Evolutionary conservation across 768 basidiomycete genomes (phyloP).

Genomic region (Panaeolus cyanescens): DNA sequence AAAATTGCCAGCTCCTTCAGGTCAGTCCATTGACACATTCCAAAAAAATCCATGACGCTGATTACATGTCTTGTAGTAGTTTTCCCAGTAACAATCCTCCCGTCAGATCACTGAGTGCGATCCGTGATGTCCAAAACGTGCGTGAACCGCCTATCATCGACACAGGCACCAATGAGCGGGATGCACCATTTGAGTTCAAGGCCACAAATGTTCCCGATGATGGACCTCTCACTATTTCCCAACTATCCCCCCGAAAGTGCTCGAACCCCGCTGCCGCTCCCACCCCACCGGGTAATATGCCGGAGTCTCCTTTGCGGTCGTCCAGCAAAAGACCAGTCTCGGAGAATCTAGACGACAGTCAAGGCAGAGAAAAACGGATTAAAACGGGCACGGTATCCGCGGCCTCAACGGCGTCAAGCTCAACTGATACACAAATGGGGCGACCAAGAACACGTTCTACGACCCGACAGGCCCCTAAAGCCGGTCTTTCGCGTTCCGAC

Average conservation of each 20-base stretch:
- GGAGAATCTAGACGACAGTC: background rate
- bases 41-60: background rate
- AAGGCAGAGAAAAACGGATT: slow-evolving; percentile 3
- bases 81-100: background rate
- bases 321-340: background rate
- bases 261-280: background rate
- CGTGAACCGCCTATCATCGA: slow-evolving; percentile 2
- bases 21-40: slow-evolving; percentile 33
- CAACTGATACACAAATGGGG: background rate
- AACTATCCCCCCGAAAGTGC: slow-evolving; percentile 47
- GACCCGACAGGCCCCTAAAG: background rate
- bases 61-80: slow-evolving; percentile 13
- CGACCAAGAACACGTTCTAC: background rate
- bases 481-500: background rate
- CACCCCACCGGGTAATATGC: slow-evolving; percentile 1
- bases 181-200: slow-evolving; percentile 9
- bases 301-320: background rate
- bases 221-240: slow-evolving; percentile 45
- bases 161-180: slow-evolving; percentile 6
- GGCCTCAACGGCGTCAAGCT: background rate
- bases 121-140: background rate
- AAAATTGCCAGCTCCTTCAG: slow-evolving; percentile 42
- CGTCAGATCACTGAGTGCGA: background rate
- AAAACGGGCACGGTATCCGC: background rate
- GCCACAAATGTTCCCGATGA: slow-evolving; percentile 10